Evolutionary conservation across 371 early-diverging fungal genomes (phyloP), one percentile per base, ranked within the genome.

Genomic region (Apophysomyces trapeziformis): DNA sequence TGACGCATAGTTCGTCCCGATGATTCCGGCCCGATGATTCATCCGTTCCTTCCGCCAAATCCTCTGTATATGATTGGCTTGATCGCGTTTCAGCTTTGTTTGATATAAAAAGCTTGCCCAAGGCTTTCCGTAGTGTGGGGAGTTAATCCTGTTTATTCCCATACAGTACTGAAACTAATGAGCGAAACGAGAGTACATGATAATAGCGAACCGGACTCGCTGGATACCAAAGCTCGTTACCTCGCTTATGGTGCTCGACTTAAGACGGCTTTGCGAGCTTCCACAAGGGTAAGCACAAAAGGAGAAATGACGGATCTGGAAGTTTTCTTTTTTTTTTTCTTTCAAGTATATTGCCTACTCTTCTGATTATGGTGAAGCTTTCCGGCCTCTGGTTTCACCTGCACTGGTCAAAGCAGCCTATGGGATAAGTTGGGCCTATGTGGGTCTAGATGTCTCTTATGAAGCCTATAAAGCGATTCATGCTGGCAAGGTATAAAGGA

Each of bases 281-380:
- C 86, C 11, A 76, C 80, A 50, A 50, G 54, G 54, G 54, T 50
- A 50, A 50, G 21, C 14, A 18, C 9, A 50, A 21, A 50, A 8
- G 32, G 32, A 50, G n/a, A n/a, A 21, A 47, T 16, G 47, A 47
- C 47, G 9, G 13, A 18, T 21, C 54, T 50, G 11, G 21, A 50
- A 50, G 11, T 21, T 21, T 16, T 47, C 14, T 45, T 0, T 45
- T 45, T 45, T 16, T 47, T 2, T 45, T 0, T 45, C 16, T 45
- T 45, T 45, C 18, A 81, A 89, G 37, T 87, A 88, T 65, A 77
- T 91, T 54, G 92, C 90, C 14, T 92, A 89, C 70, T 86, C 89
- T 5, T 87, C 86, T 13, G 91, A 92, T 65, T 83, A 92, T 26
- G 93, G 93, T 41, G 93, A 93, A 68, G 92, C 91, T 3, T 90